Evolutionary conservation across 352 stramenopile species (phyloP).

Genomic region (Phytophthora multivora): DNA sequence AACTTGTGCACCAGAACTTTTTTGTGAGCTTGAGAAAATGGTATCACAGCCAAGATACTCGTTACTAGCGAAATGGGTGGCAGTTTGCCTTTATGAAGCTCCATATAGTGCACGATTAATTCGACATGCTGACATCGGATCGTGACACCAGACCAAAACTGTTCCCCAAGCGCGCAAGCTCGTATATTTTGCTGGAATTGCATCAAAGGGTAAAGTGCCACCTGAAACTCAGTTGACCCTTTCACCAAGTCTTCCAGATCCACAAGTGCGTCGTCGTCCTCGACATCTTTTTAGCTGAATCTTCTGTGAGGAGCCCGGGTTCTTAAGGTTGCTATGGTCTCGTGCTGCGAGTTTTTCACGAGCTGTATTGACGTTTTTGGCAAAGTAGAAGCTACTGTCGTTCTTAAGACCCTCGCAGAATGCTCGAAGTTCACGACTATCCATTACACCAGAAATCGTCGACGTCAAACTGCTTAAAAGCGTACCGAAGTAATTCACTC

Average conservation of each 20-base stretch:
- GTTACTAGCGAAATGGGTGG: conserved; percentile 40
- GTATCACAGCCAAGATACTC: conserved; percentile 39
- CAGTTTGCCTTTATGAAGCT: conserved; percentile 53
- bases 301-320: background rate
- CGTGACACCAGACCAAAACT: conserved; percentile 47
- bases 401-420: conserved; percentile 67
- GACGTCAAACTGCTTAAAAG: conserved; percentile 69
- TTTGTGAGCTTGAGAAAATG: conserved; percentile 38
- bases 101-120: conserved; percentile 64
- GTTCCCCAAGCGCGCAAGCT: conserved; percentile 46
- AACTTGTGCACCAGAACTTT: conserved; percentile 26
- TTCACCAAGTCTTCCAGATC: conserved; percentile 63
- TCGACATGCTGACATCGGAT: conserved; percentile 51
- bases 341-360: conserved; percentile 47
- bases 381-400: conserved; percentile 64
- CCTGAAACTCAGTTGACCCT: conserved; percentile 58
- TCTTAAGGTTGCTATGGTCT: conserved; percentile 7
- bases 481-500: conserved; percentile 61
- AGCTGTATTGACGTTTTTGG: conserved; percentile 64
- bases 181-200: conserved; percentile 72
- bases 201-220: conserved; percentile 69
- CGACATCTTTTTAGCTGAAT: conserved; percentile 7
- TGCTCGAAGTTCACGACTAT: conserved; percentile 48
- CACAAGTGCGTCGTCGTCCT: conserved; percentile 42
- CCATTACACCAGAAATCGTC: conserved; percentile 70